These are phyloP conservation scores for Artemisia tridentata DNA, from an alignment of 129 eudicot genomes.

Conservation along the genomic window DNA sequence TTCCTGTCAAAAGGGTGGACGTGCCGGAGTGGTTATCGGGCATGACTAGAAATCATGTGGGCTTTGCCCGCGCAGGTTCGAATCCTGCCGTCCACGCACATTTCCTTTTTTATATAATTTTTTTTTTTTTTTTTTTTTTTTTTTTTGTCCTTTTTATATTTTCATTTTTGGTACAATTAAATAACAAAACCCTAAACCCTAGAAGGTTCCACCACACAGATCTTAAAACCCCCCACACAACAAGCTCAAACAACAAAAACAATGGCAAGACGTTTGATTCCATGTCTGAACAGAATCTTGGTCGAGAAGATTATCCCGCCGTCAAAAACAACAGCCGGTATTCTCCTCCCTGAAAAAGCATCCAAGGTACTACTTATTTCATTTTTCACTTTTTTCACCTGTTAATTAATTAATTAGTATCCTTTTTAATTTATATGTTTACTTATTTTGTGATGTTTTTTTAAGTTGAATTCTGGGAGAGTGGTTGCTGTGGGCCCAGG, in stretches of 20 bases:
- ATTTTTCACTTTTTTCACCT: neutral
- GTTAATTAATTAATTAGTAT: too few species aligned
- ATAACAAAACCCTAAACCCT: too few species aligned
- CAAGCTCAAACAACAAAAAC: too few species aligned
- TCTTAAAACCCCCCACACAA: too few species aligned
- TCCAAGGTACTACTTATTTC: constrained; percentile 41
- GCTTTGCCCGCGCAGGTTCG: constrained; percentile 99
- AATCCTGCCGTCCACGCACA: constrained; percentile 90
- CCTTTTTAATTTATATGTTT: neutral
- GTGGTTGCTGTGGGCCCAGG: constrained; percentile 93
- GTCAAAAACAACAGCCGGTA: constrained; percentile 82
- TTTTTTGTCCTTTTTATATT: too few species aligned
- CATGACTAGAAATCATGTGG: constrained; percentile 99
- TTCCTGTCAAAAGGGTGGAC: constrained; percentile 44
- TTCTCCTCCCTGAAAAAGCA: constrained; percentile 84
- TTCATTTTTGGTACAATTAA: too few species aligned
- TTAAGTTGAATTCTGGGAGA: constrained; percentile 81
- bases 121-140: too few species aligned
- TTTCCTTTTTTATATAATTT: too few species aligned
- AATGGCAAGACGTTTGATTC: constrained; percentile 88
- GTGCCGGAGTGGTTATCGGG: constrained; percentile 99
- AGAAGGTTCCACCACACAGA: too few species aligned
- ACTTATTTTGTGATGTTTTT: neutral
- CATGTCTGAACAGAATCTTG: constrained; percentile 81
- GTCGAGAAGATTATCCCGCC: constrained; percentile 78